Percentiles rank a stretch among this genome's conserved stretches.
Evolutionary conservation across 2,329 filamentous ascomycete species (phyloP).

Genomic region (Coniochaeta prunicola): DNA sequence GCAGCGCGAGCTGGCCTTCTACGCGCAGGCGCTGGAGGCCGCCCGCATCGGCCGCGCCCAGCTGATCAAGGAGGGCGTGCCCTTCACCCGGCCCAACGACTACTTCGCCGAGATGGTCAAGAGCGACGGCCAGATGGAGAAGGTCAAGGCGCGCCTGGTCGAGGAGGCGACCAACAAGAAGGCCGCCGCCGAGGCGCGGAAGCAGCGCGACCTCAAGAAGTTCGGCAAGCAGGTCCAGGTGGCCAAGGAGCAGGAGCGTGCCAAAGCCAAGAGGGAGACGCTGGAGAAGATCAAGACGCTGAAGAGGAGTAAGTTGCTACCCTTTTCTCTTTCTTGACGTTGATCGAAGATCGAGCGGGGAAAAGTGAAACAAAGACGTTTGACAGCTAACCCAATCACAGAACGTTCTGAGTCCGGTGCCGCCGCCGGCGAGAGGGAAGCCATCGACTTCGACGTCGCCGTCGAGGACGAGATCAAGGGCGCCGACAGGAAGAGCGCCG

Average conservation of each 20-base stretch:
- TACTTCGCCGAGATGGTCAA: conserved; percentile 99
- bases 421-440: conserved; percentile 63
- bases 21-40: conserved; percentile 78
- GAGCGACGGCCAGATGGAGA: conserved; percentile 96
- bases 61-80: conserved; percentile 73
- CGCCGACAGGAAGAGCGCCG: conserved; percentile 18
- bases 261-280: conserved; percentile 86
- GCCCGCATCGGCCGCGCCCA: conserved; percentile 65
- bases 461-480: conserved; percentile 57
- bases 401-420: conserved; percentile 43
- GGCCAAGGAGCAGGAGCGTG: conserved; percentile 88
- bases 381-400: conserved; percentile 13
- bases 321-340: conserved; percentile 1
- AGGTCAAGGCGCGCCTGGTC: conserved; percentile 86
- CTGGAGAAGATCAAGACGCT: conserved; percentile 91
- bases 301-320: conserved; percentile 74
- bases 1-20: conserved; percentile 86
- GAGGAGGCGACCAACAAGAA: conserved; percentile 91
- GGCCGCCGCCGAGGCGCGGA: conserved; percentile 82
- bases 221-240: conserved; percentile 98
- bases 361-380: too few relatives aligned
- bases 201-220: conserved; percentile 93
- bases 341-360: too few relatives aligned
- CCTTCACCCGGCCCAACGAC: conserved; percentile 84
- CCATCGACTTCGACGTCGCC: conserved; percentile 87